A percentile compares a stretch with the other conserved stretches of the same genome.
These are phyloP conservation scores for Hymenoscyphus repandus DNA, from an alignment of 2,329 filamentous ascomycete species.

Conservation along the genomic window DNA sequence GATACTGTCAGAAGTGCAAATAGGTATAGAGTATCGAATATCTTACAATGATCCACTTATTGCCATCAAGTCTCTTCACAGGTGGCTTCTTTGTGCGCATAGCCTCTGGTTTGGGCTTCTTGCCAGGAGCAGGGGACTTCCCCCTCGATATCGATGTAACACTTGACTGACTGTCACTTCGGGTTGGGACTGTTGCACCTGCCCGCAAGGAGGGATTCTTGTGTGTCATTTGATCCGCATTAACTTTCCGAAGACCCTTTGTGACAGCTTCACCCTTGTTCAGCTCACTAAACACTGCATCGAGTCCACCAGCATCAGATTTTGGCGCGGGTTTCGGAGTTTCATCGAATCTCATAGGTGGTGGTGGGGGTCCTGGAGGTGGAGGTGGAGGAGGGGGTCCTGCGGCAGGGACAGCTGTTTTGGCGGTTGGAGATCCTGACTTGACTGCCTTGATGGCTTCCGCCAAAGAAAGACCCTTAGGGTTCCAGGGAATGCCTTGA, in stretches of 20 bases:
- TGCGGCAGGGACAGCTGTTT: constrained; percentile 44
- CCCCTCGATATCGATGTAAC: constrained; percentile 49
- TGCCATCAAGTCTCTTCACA: constrained; percentile 74
- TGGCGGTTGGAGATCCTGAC: constrained; percentile 32
- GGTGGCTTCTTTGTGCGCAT: constrained; percentile 80
- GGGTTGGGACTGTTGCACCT: constrained; percentile 60
- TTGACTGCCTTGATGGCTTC: constrained; percentile 60
- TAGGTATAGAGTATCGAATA: too few species aligned
- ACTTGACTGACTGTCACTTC: constrained; percentile 47
- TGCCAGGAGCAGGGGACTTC: constrained; percentile 83
- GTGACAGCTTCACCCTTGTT: constrained; percentile 90
- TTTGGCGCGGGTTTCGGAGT: constrained; percentile 41
- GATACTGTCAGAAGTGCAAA: not conserved
- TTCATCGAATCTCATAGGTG: constrained; percentile 49
- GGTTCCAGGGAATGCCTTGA: constrained; percentile 81
- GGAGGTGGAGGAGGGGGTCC: constrained; percentile 56
- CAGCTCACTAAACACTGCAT: constrained; percentile 84
- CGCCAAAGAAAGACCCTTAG: constrained; percentile 65
- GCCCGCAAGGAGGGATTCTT: constrained; percentile 89
- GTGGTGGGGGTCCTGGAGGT: constrained; percentile 46
- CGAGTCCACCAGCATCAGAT: constrained; percentile 57
- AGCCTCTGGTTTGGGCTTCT: constrained; percentile 80
- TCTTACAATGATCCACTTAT: constrained; percentile 85
- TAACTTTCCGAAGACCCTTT: constrained; percentile 83
- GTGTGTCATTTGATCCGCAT: constrained; percentile 94